phyloP scores from a whole-genome alignment of 306 rosid genomes.

The Rosa rugosa region DNA sequence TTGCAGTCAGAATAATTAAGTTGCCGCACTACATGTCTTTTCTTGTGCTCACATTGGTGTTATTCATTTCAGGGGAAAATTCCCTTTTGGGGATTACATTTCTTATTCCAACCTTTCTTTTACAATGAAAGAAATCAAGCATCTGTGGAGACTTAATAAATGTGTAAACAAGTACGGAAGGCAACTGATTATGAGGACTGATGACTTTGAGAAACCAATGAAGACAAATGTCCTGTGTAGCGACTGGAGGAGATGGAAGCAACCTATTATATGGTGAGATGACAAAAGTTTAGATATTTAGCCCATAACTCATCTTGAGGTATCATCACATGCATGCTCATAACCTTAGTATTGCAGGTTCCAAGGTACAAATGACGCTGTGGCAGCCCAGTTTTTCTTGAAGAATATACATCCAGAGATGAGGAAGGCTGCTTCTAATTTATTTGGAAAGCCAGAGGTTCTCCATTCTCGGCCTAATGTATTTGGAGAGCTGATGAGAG shows the following conservation, averaged over 20 bases:
- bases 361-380: slow-evolving; percentile 89
- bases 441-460: slow-evolving; percentile 71
- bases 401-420: slow-evolving; percentile 78
- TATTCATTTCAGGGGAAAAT: slow-evolving; percentile 62
- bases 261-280: slow-evolving; percentile 88
- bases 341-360: slow-evolving; percentile 63
- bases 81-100: slow-evolving; percentile 85
- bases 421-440: slow-evolving; percentile 71
- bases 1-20: neutral
- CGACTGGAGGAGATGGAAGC: slow-evolving; percentile 89
- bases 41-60: slow-evolving; percentile 28
- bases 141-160: slow-evolving; percentile 81
- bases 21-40: neutral
- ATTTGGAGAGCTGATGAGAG: slow-evolving; percentile 92
- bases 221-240: slow-evolving; percentile 86
- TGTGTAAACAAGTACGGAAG: slow-evolving; percentile 67
- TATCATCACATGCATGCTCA: slow-evolving; percentile 33
- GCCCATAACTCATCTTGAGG: slow-evolving; percentile 15
- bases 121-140: slow-evolving; percentile 87
- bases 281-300: slow-evolving; percentile 14
- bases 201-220: slow-evolving; percentile 87
- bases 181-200: slow-evolving; percentile 77
- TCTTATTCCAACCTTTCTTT: slow-evolving; percentile 74
- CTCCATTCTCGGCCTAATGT: slow-evolving; percentile 76
- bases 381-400: slow-evolving; percentile 87